Evolutionary conservation across 257 asterid species (phyloP).

Genomic region (Solanum paucissectum): DNA sequence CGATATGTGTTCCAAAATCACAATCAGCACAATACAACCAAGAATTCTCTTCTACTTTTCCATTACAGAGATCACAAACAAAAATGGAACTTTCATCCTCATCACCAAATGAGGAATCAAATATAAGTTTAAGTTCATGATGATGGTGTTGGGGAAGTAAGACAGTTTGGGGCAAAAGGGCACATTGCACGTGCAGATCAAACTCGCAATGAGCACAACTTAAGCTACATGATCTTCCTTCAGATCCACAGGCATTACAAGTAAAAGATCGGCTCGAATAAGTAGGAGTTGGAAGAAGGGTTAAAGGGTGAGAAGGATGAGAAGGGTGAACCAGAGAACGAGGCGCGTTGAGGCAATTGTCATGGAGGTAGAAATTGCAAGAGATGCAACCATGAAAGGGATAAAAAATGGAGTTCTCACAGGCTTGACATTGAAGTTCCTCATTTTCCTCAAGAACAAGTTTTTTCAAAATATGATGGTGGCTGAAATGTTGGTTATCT

Average conservation of each 20-base stretch:
- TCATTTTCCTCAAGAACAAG: slow-evolving; percentile 14
- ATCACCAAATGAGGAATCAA: background rate
- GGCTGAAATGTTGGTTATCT: slow-evolving; percentile 26
- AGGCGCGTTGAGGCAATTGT: slow-evolving; percentile 17
- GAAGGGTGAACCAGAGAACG: slow-evolving; percentile 24
- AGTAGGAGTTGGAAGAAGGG: slow-evolving; percentile 24
- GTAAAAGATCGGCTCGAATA: slow-evolving; percentile 2
- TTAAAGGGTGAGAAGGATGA: slow-evolving; percentile 22
- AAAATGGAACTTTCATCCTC: background rate
- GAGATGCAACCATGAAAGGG: slow-evolving; percentile 23
- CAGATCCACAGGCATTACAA: slow-evolving; percentile 18
- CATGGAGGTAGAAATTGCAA: slow-evolving; percentile 25
- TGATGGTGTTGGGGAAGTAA: slow-evolving; percentile 5
- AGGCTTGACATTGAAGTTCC: slow-evolving; percentile 12
- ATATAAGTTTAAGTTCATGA: slow-evolving; percentile 11
- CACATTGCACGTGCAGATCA: slow-evolving; percentile 25
- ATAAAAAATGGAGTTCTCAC: background rate
- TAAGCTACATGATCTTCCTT: slow-evolving; percentile 10
- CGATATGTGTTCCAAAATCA: slow-evolving; percentile 15
- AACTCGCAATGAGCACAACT: slow-evolving; percentile 23
- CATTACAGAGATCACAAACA: slow-evolving; percentile 11
- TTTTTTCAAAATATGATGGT: slow-evolving; percentile 13
- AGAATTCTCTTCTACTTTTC: background rate
- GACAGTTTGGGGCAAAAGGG: background rate
- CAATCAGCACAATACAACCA: slow-evolving; percentile 29